Conservation (phyloP, 2,329 filamentous ascomycete genomes). For the Diaporthe ampelina region DNA sequence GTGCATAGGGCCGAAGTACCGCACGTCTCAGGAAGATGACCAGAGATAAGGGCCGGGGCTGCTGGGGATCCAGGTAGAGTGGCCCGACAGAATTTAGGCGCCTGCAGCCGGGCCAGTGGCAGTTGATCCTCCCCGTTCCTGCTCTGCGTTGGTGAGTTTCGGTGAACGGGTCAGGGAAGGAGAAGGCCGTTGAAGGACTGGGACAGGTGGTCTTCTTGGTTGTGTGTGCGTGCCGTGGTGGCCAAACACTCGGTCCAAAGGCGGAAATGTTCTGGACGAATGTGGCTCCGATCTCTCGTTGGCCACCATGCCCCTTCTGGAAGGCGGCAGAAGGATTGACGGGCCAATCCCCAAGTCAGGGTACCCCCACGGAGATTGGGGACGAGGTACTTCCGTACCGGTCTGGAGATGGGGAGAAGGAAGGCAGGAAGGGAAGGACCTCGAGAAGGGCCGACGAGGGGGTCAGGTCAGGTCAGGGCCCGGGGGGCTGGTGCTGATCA, state of each 20-base stretch:
- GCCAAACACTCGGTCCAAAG: slow-evolving; percentile 2
- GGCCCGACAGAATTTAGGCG: background rate
- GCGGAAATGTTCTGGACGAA: slow-evolving; percentile 25
- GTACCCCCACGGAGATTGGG: slow-evolving; percentile 28
- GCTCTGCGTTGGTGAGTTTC: background rate
- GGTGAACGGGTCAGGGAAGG: background rate
- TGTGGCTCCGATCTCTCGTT: slow-evolving; percentile 3
- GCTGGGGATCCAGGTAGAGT: slow-evolving; percentile 14
- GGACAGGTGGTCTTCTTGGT: background rate
- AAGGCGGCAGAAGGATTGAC: slow-evolving; percentile 27
- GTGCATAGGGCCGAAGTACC: slow-evolving; percentile 15
- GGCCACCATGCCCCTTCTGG: slow-evolving; percentile 1
- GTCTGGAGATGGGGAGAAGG: slow-evolving; percentile 6
- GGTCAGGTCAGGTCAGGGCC: background rate
- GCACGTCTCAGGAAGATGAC: slow-evolving; percentile 24
- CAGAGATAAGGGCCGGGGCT: background rate
- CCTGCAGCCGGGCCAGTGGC: too few relatives aligned
- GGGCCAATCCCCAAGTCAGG: slow-evolving; percentile 5
- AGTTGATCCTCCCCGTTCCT: background rate
- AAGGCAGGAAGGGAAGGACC: background rate
- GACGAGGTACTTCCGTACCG: slow-evolving; percentile 18
- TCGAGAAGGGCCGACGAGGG: background rate
- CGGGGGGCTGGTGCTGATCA: slow-evolving; percentile 13
- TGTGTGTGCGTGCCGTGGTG: background rate
- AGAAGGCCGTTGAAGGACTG: background rate